Base-by-base conservation (phyloP, 805 yeast genomes). In the Maudiozyma pseudohumilis region DNA sequence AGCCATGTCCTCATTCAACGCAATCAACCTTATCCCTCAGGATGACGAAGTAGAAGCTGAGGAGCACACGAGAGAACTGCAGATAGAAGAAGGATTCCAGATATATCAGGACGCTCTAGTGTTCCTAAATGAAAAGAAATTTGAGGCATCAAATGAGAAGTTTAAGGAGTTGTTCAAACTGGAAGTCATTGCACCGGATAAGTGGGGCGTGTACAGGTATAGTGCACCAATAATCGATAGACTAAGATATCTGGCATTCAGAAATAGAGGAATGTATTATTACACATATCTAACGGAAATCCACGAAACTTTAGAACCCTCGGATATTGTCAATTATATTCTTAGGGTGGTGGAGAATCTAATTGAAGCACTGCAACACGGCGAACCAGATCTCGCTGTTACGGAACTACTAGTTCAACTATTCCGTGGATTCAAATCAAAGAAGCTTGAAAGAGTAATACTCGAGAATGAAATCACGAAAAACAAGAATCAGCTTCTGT, bases 41-140 rank as follows among this genome's bases (percentile, higher is more conserved):
- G 84, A 81, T 35, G 60, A 72, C 5, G 61, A 60, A 15, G 65
- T 74, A 25, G 89, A 84, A 45, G 81, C 80, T 24, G 95, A 88
- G 45, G 89, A 86, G 45, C 95, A 87, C 51, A 81, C 96, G 1
- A 66, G 95, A 34, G 99, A 92, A 55, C 65, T 89, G 18, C 96
- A 89, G 50, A 73, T 74, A 16, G 97, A 92, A 56, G 83, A 82
- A 52, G 92, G 95, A 3, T 80, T 81, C 55, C 75, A 74, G 46
- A 60, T 77, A 10, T 86, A 81, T 53, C 85, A 85, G 48, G 59
- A 61, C 16, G 96, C 96, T 0, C 63, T 92, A 31, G 56, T 60
- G 8, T 61, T 62, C 8, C 89, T 92, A 46, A 75, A 77, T 44
- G 56, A 62, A 1, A 59, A 62, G 3, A 52, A 72, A 2, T 70